phyloP scores from a whole-genome alignment of 345 rosid genomes.

The Gossypium mustelinum region DNA sequence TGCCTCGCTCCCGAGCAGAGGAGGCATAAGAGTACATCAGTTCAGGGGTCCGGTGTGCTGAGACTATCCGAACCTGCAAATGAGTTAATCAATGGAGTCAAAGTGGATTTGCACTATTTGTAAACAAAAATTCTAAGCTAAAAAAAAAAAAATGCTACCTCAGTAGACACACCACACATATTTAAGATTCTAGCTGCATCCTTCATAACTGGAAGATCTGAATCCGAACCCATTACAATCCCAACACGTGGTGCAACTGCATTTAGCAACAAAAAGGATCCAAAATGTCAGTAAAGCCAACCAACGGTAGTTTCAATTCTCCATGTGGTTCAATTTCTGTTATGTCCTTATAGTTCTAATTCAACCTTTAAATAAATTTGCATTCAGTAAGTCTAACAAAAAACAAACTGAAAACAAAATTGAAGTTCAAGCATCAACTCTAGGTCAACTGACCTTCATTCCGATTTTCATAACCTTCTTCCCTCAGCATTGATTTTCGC shows the following conservation, averaged over 20 bases:
- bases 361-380: too few relatives aligned
- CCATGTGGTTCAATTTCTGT: too few relatives aligned
- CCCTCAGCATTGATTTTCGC: slow-evolving; percentile 52
- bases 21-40: slow-evolving; percentile 80
- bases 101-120: neutral
- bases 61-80: slow-evolving; percentile 69
- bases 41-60: slow-evolving; percentile 88
- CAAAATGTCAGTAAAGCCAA: neutral
- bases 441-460: slow-evolving; percentile 45
- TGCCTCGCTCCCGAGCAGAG: slow-evolving; percentile 59
- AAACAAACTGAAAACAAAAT: neutral
- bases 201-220: slow-evolving; percentile 96
- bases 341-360: too few relatives aligned
- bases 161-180: slow-evolving; percentile 63
- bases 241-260: slow-evolving; percentile 71
- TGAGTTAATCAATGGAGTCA: neutral
- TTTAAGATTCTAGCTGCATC: slow-evolving; percentile 71
- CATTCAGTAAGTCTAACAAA: too few relatives aligned
- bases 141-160: slow-evolving; percentile 40
- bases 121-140: neutral
- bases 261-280: slow-evolving; percentile 18
- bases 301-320: too few relatives aligned
- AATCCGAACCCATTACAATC: slow-evolving; percentile 94
- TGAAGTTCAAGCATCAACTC: neutral
- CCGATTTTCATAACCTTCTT: slow-evolving; percentile 33